Evolutionary conservation across 805 yeast species (phyloP), one percentile per base, ranked within the genome.

Genomic region (Sugiyamaella chiloensis): DNA sequence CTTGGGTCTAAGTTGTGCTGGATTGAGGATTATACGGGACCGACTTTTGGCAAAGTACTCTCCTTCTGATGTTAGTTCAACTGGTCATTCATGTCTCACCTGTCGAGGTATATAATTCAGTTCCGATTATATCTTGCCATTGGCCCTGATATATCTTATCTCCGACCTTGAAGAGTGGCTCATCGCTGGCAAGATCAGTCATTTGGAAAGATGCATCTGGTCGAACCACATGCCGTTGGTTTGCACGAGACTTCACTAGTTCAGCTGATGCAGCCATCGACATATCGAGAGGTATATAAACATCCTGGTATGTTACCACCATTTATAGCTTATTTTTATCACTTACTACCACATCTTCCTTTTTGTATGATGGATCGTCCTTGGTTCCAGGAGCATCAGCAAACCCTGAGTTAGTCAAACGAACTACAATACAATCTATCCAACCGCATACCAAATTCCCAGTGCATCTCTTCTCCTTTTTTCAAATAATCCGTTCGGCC

Each of bases 381-480:
- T 29, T 35, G 26, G 47, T 24, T 21, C 24, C 35, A 24, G 48
- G 40, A 45, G 23, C 23, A 21, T 17, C 32, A 8, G 37, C 37
- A 34, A 23, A 34, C 20, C 46, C 16, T 17, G 31, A 20, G 31
- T 6, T n/a, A 4, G 7, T 26, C 7, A 11, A 26, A 26, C 11
- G 11, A 5, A 9, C 12, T 16, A 14, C 16, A 34, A 34, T 16
- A 6, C 5, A 16, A 12, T 5, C 3, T 26, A 20, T 23, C 23
- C 40, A 5, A 8, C 11, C n/a, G 27, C 42, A 9, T 26, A 59
- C 77, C 79, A 70, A 89, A 91, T 57, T 83, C 80, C 97, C 97
- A 90, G 61, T 87, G 83, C 95, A 88, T 87, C 64, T 89, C 96
- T 59, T 90, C 93, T 5, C 98, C 98, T 5, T 74, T 66, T 5